Base-by-base conservation (phyloP, 805 yeast genomes). In the Helenozyma rhizophorensis region DNA sequence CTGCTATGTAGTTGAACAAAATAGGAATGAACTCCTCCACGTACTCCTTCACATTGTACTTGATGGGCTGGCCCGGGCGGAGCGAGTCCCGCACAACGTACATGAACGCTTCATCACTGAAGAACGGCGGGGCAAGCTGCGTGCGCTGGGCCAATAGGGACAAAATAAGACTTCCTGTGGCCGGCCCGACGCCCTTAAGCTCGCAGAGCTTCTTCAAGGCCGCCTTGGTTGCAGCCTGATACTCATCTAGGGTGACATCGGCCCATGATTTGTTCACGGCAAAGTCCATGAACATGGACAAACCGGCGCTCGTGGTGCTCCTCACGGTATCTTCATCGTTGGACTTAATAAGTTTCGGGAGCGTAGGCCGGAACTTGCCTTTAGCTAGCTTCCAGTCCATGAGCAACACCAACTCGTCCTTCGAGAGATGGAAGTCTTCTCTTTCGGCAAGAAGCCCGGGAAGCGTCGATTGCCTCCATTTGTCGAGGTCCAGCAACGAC, bases 371-470 rank as follows among this genome's bases (percentile, higher is more conserved):
- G 39, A 65, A 71, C 32, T 65, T 69, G 1, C 59, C 59, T 28
- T 47, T 50, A n/a, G 55, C 53, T 27, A 71, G 56, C 30, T 71
- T 71, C 77, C 76, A 71, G 35, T 70, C 74, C 70, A 71, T 59
- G 24, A 70, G 41, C 16, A 59, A 47, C 4, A 43, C 48, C 45
- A 71, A 56, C 40, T 71, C 76, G 1, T 50, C 54, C 37, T 60
- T 60, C n/a, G 58, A 56, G 10, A 70, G 30, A 54, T 58, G 32
- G 22, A 48, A 21, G 4, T 48, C 39, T 36, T 47, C 47, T 26
- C 73, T 40, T 12, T 39, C 14, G 7, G 40, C 28, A 9, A 70
- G 24, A 1, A 25, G 15, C 17, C 31, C 22, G 1, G 74, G 72
- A 9, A 70, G 39, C 12, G 44, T 47, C 1, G 24, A 24, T 14